Evolutionary conservation across 176 grass and related monocot genomes (phyloP).

Genomic region (Eleusine coracana): DNA sequence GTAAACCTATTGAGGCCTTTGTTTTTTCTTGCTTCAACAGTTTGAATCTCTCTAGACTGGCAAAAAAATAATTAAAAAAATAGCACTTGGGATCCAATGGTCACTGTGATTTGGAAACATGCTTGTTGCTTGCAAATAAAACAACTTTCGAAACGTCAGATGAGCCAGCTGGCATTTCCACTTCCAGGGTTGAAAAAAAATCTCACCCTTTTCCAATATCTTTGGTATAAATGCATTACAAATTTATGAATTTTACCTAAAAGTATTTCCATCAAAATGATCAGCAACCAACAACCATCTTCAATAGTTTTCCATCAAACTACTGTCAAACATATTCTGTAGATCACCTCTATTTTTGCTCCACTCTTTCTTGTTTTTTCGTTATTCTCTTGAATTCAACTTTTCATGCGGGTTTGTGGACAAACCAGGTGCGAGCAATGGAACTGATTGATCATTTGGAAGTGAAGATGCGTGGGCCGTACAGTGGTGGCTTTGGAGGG

Average conservation of each 20-base stretch:
- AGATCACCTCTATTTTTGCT: neutral
- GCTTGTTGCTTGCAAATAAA: neutral
- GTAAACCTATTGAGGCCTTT: slow-evolving; percentile 37
- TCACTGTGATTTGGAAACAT: neutral
- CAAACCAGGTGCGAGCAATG: slow-evolving; percentile 83
- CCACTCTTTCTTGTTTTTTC: neutral
- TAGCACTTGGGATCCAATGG: neutral
- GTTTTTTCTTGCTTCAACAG: neutral
- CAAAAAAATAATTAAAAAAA: neutral
- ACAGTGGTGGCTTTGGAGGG: slow-evolving; percentile 79
- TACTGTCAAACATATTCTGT: neutral
- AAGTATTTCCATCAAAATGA: neutral
- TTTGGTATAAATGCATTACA: neutral
- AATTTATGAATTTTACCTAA: neutral
- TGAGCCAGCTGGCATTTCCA: neutral
- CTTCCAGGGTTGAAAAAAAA: neutral
- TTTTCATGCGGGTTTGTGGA: neutral
- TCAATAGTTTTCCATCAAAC: neutral
- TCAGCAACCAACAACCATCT: neutral
- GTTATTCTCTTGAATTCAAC: neutral
- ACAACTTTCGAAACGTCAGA: neutral
- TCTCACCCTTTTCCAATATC: neutral
- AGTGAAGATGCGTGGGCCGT: slow-evolving; percentile 68
- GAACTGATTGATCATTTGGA: slow-evolving; percentile 85
- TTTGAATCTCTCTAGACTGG: neutral